phyloP scores from a whole-genome alignment of 768 basidiomycete genomes.

The Tricholomella constricta region DNA sequence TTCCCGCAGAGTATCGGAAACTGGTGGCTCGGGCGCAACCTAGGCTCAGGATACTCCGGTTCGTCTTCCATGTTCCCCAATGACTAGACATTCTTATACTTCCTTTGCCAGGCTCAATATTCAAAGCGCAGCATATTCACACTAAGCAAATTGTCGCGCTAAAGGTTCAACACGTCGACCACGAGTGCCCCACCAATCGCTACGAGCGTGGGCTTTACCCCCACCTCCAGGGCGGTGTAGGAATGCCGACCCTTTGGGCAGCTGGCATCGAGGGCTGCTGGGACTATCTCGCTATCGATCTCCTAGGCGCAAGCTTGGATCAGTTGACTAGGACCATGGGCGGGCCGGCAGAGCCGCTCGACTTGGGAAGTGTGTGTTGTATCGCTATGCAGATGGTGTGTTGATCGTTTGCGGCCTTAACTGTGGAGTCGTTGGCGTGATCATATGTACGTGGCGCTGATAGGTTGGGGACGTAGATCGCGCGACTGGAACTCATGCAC shows the following conservation, averaged over 20 bases:
- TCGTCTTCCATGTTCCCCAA: constrained; percentile 14
- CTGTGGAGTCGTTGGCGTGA: neutral
- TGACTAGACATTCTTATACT: constrained; percentile 7
- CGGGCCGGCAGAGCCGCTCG: constrained; percentile 52
- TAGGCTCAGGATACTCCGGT: constrained; percentile 81
- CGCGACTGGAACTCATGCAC: constrained; percentile 77
- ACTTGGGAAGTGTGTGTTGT: constrained; percentile 70
- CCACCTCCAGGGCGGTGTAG: constrained; percentile 65
- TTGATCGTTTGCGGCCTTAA: neutral
- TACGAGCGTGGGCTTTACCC: constrained; percentile 75
- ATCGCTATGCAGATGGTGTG: constrained; percentile 79
- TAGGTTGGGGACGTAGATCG: constrained; percentile 49
- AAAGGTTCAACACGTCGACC: constrained; percentile 69
- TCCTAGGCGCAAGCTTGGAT: constrained; percentile 73
- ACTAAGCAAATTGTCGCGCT: constrained; percentile 65
- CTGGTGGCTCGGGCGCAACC: constrained; percentile 55
- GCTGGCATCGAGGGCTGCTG: constrained; percentile 57
- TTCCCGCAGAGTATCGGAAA: constrained; percentile 54
- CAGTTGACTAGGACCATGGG: constrained; percentile 56
- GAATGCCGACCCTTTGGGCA: constrained; percentile 75
- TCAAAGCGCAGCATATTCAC: constrained; percentile 58
- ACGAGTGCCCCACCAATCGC: constrained; percentile 75
- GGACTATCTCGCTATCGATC: constrained; percentile 77
- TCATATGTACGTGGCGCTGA: neutral
- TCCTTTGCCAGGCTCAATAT: constrained; percentile 81